Base-by-base conservation (phyloP, 2,329 filamentous ascomycete species). In the Fulvia fulva region DNA sequence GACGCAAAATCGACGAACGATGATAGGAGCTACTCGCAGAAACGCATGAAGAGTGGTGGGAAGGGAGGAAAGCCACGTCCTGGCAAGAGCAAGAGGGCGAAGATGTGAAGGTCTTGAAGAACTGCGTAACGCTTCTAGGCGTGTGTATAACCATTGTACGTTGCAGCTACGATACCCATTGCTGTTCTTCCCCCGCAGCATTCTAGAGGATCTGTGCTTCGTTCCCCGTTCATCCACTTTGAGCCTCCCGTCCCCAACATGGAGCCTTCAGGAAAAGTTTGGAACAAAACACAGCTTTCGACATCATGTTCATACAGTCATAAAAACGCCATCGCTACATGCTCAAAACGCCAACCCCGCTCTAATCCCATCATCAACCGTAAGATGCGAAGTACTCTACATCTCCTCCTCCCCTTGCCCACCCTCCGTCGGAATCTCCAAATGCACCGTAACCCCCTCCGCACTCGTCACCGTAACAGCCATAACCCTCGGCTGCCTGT, bases 1-100 rank as follows among this genome's bases (percentile, higher is more conserved):
- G 92, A 97, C 75, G 91, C 92, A 51, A 73, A 83, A 62, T 95
- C 90, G 64, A 91, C 87, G 49, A 87, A 85, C 61, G 94, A 99
- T 74, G 77, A 95, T 66, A 85, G 85, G 62, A 85, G 84, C 1
- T 97, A 95, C 78, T 91, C 87, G 55, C 82, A 81, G 37, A 91
- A 87, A 80, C 89, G 86, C 77, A 96, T 96, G 90, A 96, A 96
- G 81, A 81, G 74, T 46, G 70, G 65, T 56, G 64, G 65, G n/a
- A 70, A 70, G 53, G 63, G 65, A 51, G 66, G 68, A 30, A 68
- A 69, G 56, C 64, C 65, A 34, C 63, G 76, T 56, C 72, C 71
- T 2, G 76, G 75, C 46, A 78, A 78, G 70, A 74, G 69, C 51
- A 74, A 74, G 68, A 69, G 76, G 52, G 66, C 68, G 34, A 67